These are phyloP conservation scores for Willaertia magna DNA, from an alignment of 208 protist species.

Conservation along the genomic window DNA sequence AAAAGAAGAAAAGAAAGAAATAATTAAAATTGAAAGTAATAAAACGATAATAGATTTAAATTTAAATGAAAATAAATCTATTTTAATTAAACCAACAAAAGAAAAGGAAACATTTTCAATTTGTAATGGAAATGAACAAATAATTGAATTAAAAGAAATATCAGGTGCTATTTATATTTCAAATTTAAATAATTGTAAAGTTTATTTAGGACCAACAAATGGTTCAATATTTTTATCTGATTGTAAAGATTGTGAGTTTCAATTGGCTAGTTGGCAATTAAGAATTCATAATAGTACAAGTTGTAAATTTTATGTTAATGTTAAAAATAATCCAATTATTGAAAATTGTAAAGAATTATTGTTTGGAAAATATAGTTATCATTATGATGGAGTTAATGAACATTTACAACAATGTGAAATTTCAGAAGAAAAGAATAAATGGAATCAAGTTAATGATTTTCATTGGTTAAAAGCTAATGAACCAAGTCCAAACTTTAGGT, in stretches of 20 bases:
- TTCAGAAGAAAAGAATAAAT: neutral
- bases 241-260: neutral
- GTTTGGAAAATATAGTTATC: neutral
- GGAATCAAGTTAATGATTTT: neutral
- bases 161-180: neutral
- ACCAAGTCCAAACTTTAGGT: neutral
- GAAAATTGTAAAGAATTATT: neutral
- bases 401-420: neutral
- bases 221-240: neutral
- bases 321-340: slow-evolving; percentile 5
- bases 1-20: neutral
- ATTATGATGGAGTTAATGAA: neutral
- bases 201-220: neutral
- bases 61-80: neutral
- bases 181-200: neutral
- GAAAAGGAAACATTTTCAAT: neutral
- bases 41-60: neutral
- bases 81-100: neutral
- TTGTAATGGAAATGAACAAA: neutral
- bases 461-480: neutral
- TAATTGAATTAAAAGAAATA: neutral
- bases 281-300: neutral
- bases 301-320: neutral
- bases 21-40: neutral
- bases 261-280: neutral